phyloP scores from a whole-genome alignment of 2,329 filamentous ascomycete genomes.

The Colletotrichum lini region DNA sequence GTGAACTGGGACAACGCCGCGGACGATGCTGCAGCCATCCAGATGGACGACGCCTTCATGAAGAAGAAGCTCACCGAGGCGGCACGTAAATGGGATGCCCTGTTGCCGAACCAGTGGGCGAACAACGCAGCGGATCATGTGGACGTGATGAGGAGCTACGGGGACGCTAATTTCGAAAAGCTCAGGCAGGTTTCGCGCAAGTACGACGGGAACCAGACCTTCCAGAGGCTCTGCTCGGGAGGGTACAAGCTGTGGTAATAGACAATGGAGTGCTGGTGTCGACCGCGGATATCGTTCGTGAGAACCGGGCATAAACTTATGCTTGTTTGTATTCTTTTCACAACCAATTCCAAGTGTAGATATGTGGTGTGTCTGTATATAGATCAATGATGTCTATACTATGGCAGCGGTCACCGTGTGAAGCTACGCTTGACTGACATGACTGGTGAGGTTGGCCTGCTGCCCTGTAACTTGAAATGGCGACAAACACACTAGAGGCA shows the following conservation, averaged over 20 bases:
- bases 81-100: slow-evolving; percentile 43
- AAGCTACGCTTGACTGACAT: too few relatives aligned
- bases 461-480: too few relatives aligned
- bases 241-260: slow-evolving; percentile 41
- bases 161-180: slow-evolving; percentile 48
- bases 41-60: slow-evolving; percentile 21
- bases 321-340: background rate
- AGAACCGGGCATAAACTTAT: background rate
- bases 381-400: too few relatives aligned
- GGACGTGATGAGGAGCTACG: slow-evolving; percentile 50
- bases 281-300: background rate
- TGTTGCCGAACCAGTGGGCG: slow-evolving; percentile 49
- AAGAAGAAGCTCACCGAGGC: slow-evolving; percentile 25
- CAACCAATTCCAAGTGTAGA: too few relatives aligned
- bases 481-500: too few relatives aligned
- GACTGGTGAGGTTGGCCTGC: too few relatives aligned
- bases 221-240: slow-evolving; percentile 47
- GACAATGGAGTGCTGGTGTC: background rate
- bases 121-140: slow-evolving; percentile 53
- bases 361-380: too few relatives aligned
- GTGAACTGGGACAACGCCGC: slow-evolving; percentile 19
- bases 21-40: slow-evolving; percentile 25
- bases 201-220: slow-evolving; percentile 52
- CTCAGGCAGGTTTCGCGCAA: slow-evolving; percentile 49
- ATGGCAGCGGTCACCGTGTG: too few relatives aligned